These are phyloP conservation scores for Globisporangium camurandrum DNA, from an alignment of 352 stramenopile genomes.

Conservation along the genomic window DNA sequence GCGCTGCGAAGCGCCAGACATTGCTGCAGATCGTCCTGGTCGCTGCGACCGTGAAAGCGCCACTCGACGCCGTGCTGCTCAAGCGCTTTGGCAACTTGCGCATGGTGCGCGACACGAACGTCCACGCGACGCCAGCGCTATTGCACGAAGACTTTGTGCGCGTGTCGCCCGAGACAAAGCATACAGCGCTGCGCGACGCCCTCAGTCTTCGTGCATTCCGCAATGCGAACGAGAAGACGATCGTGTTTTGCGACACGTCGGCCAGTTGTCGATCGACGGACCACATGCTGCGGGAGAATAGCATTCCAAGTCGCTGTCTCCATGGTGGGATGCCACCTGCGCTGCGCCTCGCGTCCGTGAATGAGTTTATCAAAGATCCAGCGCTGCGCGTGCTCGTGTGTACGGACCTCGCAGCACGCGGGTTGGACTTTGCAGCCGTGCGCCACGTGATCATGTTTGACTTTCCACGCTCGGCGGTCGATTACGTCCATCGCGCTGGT, in stretches of 20 bases:
- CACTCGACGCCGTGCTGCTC: constrained; percentile 64
- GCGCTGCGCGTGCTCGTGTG: constrained; percentile 82
- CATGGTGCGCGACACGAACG: constrained; percentile 52
- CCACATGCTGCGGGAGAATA: constrained; percentile 78
- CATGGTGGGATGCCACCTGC: constrained; percentile 67
- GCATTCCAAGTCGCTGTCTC: constrained; percentile 53
- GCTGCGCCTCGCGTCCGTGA: constrained; percentile 45
- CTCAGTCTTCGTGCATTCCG: constrained; percentile 32
- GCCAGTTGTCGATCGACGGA: constrained; percentile 69
- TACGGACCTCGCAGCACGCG: constrained; percentile 89
- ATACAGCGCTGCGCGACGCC: constrained; percentile 55
- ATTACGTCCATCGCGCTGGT: constrained; percentile 90
- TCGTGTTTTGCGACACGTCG: constrained; percentile 74
- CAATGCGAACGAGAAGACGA: constrained; percentile 31
- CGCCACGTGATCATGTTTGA: constrained; percentile 92
- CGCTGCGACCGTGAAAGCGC: constrained; percentile 58
- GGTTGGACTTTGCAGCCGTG: constrained; percentile 87
- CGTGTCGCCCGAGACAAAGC: constrained; percentile 51
- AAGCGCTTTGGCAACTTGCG: constrained; percentile 58
- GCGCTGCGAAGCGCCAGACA: constrained; percentile 43
- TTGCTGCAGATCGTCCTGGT: constrained; percentile 65
- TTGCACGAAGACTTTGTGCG: constrained; percentile 67
- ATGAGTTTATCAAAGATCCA: constrained; percentile 37
- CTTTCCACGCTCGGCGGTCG: constrained; percentile 88
- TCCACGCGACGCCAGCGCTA: constrained; percentile 57